A percentile compares a stretch with the other conserved stretches of the same genome.
These are phyloP conservation scores for Tricholoma sp. DNA, from an alignment of 768 basidiomycete genomes.

Conservation along the genomic window DNA sequence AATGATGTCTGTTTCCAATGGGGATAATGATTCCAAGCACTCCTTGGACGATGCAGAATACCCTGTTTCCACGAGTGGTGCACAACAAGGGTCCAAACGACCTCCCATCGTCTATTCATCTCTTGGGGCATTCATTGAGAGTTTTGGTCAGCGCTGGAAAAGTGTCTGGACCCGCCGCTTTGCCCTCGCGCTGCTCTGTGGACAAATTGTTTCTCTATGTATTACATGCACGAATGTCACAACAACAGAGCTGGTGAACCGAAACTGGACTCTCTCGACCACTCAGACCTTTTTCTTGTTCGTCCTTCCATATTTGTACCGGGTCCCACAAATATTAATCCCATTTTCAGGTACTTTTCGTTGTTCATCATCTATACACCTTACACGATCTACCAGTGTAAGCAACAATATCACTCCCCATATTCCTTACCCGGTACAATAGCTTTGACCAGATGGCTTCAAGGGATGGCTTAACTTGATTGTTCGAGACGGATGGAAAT, in stretches of 20 bases:
- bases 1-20: background rate
- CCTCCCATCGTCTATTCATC: slow-evolving; percentile 70
- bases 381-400: slow-evolving; percentile 86
- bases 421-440: slow-evolving; percentile 1
- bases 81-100: slow-evolving; percentile 22
- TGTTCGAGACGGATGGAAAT: slow-evolving; percentile 80
- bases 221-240: slow-evolving; percentile 88
- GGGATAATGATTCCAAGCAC: slow-evolving; percentile 10
- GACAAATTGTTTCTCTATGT: slow-evolving; percentile 81
- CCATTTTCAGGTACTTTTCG: slow-evolving; percentile 61
- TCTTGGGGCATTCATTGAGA: slow-evolving; percentile 43
- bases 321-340: background rate
- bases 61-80: slow-evolving; percentile 6
- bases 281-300: slow-evolving; percentile 85
- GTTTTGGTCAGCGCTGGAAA: slow-evolving; percentile 54
- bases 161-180: slow-evolving; percentile 80
- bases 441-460: slow-evolving; percentile 56
- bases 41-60: slow-evolving; percentile 6
- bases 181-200: slow-evolving; percentile 61
- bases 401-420: slow-evolving; percentile 19
- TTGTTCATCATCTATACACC: slow-evolving; percentile 76
- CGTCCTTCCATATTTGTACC: slow-evolving; percentile 20
- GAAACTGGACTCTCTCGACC: slow-evolving; percentile 71
- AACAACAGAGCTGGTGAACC: slow-evolving; percentile 66
- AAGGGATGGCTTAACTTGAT: slow-evolving; percentile 79